Base-by-base conservation (phyloP, 768 basidiomycete genomes). In the Serpula lacrymans region DNA sequence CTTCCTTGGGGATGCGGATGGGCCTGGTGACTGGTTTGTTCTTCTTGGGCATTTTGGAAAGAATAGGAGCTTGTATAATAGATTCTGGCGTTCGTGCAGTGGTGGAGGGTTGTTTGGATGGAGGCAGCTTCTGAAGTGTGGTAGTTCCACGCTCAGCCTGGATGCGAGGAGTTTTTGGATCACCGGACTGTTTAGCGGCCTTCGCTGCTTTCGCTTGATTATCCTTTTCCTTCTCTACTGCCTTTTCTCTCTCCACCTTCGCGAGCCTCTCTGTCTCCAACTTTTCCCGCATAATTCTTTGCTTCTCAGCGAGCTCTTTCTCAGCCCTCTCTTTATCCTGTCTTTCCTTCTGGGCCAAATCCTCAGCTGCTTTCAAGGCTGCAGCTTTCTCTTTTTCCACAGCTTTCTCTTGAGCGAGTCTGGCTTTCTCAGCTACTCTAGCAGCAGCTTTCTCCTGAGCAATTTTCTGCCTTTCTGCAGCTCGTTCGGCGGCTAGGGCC, bases 11-110 rank as follows among this genome's bases (percentile, higher is more conserved):
- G 27, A 78, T 69, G 45, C 68, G 78, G 50, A 78, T 70, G 9
- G 75, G 71, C 50, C 81, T 84, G 37, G 76, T 44, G 31, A 71
- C 49, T 0, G 84, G 83, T 52, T 82, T 88, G 51, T 69, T 85
- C 61, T 90, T 90, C 71, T 88, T 90, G 5, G 88, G 84, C 62
- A 87, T 82, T 60, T 82, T 88, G 17, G 88, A 88, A 28, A 88
- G 67, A 24, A 90, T 75, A 13, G 88, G 86, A 9, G 78, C 80
- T 53, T 88, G 88, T 3, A 69, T 52, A 4, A 61, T 54, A n/a
- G 68, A 62, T 32, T 75, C 71, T 3, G 49, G 48, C 3, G 23
- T 38, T 37, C 53, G 56, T n/a, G 47, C 29, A 25, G 56, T 37
- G 4, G 45, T 32, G 8, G 51, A 16, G 2, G 46, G n/a, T 25